Conservation (phyloP, 805 yeast genomes). For the Ogataea chonburiensis region DNA sequence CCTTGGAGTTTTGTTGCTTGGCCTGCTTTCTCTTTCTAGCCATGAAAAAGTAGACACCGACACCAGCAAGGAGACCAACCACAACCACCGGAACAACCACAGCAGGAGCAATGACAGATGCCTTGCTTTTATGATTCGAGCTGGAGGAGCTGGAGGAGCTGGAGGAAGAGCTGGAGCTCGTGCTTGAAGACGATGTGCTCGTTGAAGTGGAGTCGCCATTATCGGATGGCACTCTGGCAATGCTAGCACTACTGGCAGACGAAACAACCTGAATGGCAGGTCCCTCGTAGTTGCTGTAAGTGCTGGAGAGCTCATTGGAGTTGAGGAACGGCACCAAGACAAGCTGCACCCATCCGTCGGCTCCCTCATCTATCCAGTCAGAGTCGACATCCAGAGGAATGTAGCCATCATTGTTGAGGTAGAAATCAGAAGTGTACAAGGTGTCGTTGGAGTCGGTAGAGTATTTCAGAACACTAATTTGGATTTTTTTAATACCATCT, state of each 20-base stretch:
- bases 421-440: not conserved
- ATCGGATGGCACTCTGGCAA: slow-evolving; percentile 2
- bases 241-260: not conserved
- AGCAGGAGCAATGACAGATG: slow-evolving; percentile 4
- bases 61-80: slow-evolving; percentile 2
- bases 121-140: not conserved
- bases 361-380: slow-evolving; percentile 1
- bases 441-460: not conserved
- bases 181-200: slow-evolving; percentile 1
- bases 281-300: slow-evolving; percentile 1
- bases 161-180: not conserved
- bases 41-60: slow-evolving; percentile 1
- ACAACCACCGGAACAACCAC: slow-evolving; percentile 6
- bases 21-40: slow-evolving; percentile 1
- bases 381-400: not conserved
- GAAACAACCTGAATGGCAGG: not conserved
- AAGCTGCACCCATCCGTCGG: slow-evolving; percentile 1
- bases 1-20: not conserved
- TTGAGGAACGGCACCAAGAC: not conserved
- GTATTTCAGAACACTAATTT: not conserved
- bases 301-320: not conserved
- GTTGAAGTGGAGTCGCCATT: slow-evolving; percentile 1
- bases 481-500: slow-evolving; percentile 1
- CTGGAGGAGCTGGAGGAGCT: not conserved
- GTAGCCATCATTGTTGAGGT: not conserved